Evolutionary conservation across 345 rosid species (phyloP), one percentile per base, ranked within the genome.

Genomic region (Camelina hispida): DNA sequence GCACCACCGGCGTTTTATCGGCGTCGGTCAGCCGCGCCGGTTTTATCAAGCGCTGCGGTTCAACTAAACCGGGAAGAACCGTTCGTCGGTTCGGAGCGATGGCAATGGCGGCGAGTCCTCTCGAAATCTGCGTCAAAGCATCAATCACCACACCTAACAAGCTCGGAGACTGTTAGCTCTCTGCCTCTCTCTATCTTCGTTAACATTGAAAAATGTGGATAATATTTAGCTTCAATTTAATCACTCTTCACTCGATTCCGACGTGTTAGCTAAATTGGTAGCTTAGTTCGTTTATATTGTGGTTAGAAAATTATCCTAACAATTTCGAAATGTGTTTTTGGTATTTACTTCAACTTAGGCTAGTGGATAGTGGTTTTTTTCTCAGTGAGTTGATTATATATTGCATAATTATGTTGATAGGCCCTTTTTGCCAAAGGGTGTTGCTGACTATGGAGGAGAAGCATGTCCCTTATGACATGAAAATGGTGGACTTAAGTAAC

Each of bases 361-460:
- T 23, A 23, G 25, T 1, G 25, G 25, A 23, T 23, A 23, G 25
- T 23, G 25, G 25, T 23, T 23, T 23, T 14, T 32, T 43, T 14
- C 7, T 53, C 32, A n/a, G 9, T 23, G 34, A 43, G 61, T 25
- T 63, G 40, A 38, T 23, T 52, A 30, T 52, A 30, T 67, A 54
- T 17, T 17, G 53, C n/a, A 46, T 32, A 20, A 17, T 71, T 32
- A 65, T 60, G 53, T 44, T 60, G 65, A 23, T 83, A 90, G 97
- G 97, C 56, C 97, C 96, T 9, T 95, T 94, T 83, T 88, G 89
- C 80, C 98, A 90, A 78, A 91, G 91, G 79, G 97, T 91, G 40
- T 77, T 90, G 68, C 80, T 91, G 68, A 89, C 97, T 22, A 66
- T 94, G 85, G 97, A 91, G 87, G 97, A 94, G 76, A 94, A 94